A percentile compares a stretch with the other conserved stretches of the same genome.
These are phyloP conservation scores for Alternaria rosae DNA, from an alignment of 2,329 filamentous ascomycete genomes.

Conservation along the genomic window DNA sequence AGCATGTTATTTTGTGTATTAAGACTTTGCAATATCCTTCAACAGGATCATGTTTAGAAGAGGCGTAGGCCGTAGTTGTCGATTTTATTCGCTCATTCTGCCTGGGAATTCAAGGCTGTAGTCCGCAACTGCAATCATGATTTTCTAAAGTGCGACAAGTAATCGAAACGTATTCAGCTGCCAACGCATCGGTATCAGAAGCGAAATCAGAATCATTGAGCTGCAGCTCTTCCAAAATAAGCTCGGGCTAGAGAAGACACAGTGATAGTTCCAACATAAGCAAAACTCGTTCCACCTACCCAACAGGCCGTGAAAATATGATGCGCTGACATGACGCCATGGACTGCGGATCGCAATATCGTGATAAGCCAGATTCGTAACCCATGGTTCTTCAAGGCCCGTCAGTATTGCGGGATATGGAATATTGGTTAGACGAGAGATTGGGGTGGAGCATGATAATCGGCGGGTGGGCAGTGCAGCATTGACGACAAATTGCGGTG, in stretches of 20 bases:
- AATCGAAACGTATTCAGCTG: neutral
- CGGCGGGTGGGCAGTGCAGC: slow-evolving; percentile 18
- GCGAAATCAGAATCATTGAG: neutral
- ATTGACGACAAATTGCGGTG: slow-evolving; percentile 30
- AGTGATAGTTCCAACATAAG: neutral
- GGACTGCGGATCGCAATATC: slow-evolving; percentile 5
- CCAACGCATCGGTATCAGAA: neutral
- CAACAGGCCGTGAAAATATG: neutral
- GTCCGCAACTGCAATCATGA: neutral
- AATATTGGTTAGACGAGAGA: slow-evolving; percentile 9
- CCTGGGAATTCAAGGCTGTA: neutral
- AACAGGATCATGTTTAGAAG: slow-evolving; percentile 24
- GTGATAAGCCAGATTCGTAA: neutral
- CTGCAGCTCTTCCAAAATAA: neutral
- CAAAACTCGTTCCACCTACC: slow-evolving; percentile 1
- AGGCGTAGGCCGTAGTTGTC: neutral
- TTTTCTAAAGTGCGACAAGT: neutral
- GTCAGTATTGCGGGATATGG: neutral
- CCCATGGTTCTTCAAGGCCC: neutral
- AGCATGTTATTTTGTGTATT: neutral
- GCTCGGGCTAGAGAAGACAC: neutral
- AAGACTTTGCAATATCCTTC: slow-evolving; percentile 20
- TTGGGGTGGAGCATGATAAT: slow-evolving; percentile 14
- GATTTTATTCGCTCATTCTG: slow-evolving; percentile 4
- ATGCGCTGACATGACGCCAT: neutral